Base-by-base conservation (phyloP, 768 basidiomycete species). In the Cubamyces sp. region DNA sequence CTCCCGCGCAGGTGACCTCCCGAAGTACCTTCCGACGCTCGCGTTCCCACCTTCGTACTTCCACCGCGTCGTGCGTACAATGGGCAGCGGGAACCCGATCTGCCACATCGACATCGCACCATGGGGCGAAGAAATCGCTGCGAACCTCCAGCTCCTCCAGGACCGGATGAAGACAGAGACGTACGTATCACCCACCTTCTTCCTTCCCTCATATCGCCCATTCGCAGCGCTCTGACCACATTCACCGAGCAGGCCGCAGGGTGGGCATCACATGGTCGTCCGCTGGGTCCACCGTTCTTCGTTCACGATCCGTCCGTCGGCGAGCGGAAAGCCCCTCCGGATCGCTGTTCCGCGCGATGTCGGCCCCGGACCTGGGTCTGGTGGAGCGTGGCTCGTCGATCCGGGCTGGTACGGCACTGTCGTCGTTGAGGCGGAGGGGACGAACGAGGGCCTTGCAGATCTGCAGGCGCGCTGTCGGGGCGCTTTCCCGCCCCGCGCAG, bases 1-100 rank as follows among this genome's bases (percentile, higher is more conserved):
- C 74, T 90, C 90, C 15, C 71, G 81, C 0, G 79, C 85, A 39
- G 92, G 91, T 5, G 91, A 94, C 69, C 74, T 93, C 28, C 91
- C 93, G 19, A 85, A 85, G 67, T 92, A 92, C 73, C 78, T 94
- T 64, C 90, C 90, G 48, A 85, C 88, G 12, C 73, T 94, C 43
- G 89, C 90, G 1, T 92, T 93, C 70, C 82, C 93, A 18, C 93
- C 93, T 1, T 93, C 92, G 21, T 94, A 94, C 75, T 95, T 94
- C 79, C 91, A 94, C 72, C 85, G 89, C 41, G 89, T 93, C 46
- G 85, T 95, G 58, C 84, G 91, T 19, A 87, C 72, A 1, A 70
- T 72, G 61, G 74, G 75, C 37, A 66, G 61, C 21, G 72, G 73
- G 2, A 77, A 77, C 58, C 76, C 76, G 84, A 80, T 94, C 41